Conservation (phyloP, 2,329 filamentous ascomycete genomes). For the Aspergillus arachidicola region DNA sequence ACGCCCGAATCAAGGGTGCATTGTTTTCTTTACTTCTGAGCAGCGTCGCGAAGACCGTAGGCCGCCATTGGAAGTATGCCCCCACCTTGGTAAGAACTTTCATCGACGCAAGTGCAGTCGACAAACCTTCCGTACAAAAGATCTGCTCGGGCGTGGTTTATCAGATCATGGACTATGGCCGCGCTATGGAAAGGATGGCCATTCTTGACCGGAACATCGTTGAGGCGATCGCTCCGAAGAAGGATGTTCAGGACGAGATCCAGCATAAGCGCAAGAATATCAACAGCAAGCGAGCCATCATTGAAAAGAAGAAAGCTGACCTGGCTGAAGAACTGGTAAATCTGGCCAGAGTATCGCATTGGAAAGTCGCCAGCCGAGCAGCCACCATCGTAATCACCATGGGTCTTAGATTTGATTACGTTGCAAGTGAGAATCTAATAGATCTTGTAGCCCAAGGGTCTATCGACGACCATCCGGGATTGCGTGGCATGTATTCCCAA, state of each 20-base stretch:
- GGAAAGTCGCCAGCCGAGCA: conserved; percentile 92
- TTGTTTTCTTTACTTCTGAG: conserved; percentile 91
- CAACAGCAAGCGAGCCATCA: conserved; percentile 69
- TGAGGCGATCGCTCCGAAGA: conserved; percentile 68
- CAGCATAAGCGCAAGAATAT: conserved; percentile 72
- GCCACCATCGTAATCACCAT: conserved; percentile 89
- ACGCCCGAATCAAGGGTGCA: conserved; percentile 89
- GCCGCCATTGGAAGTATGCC: conserved; percentile 92
- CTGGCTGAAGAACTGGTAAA: conserved; percentile 81
- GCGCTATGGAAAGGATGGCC: conserved; percentile 82
- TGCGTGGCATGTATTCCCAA: conserved; percentile 79
- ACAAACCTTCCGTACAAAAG: conserved; percentile 92
- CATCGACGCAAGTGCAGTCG: conserved; percentile 84
- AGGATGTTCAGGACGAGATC: conserved; percentile 60
- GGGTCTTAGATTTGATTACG: conserved; percentile 85
- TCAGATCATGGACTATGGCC: conserved; percentile 88
- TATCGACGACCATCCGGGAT: conserved; percentile 85
- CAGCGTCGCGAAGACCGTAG: conserved; percentile 81
- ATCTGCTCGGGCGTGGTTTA: conserved; percentile 80
- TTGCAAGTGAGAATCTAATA: conserved; percentile 80
- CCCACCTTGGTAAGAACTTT: conserved; percentile 87
- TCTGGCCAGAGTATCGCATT: conserved; percentile 78
- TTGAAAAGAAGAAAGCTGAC: conserved; percentile 80
- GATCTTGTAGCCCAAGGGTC: conserved; percentile 80
- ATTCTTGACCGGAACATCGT: conserved; percentile 74